These are phyloP conservation scores for Linaria vulgaris DNA, from an alignment of 257 asterid genomes.

Conservation along the genomic window DNA sequence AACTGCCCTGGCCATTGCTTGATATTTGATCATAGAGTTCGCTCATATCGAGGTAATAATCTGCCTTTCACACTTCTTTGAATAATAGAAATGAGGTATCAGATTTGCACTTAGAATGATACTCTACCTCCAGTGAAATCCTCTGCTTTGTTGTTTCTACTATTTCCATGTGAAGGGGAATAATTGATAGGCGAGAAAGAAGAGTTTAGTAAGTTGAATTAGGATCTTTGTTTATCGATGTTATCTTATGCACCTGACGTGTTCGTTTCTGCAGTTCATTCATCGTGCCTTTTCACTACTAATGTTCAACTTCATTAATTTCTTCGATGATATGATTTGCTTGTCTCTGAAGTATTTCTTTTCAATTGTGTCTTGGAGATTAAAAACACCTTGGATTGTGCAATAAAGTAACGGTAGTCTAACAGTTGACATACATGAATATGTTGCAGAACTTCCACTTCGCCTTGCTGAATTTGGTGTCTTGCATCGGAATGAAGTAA, in stretches of 20 bases:
- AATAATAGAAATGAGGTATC: conserved; percentile 11
- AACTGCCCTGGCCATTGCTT: conserved; percentile 99
- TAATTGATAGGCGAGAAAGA: not conserved
- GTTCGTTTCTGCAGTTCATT: conserved; percentile 8
- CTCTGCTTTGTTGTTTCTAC: conserved; percentile 1
- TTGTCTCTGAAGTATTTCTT: not conserved
- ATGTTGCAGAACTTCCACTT: conserved; percentile 81
- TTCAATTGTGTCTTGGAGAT: conserved; percentile 18
- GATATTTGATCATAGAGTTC: conserved; percentile 92
- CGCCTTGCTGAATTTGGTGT: conserved; percentile 98
- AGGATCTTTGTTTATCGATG: conserved; percentile 1
- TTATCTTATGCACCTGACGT: not conserved
- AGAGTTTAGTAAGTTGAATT: conserved; percentile 9
- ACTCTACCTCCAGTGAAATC: not conserved
- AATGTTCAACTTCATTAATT: not conserved
- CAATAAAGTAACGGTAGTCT: not conserved
- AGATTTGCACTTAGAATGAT: conserved; percentile 19
- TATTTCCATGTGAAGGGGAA: conserved; percentile 9
- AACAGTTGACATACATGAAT: conserved; percentile 16
- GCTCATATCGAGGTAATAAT: conserved; percentile 87
- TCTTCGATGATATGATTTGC: not conserved
- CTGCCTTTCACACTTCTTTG: conserved; percentile 18
- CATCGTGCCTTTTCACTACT: not conserved
- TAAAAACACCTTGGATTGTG: not conserved
- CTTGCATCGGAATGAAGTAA: conserved; percentile 94